Conservation (phyloP, 306 rosid genomes). For the Rubus parviflorus region DNA sequence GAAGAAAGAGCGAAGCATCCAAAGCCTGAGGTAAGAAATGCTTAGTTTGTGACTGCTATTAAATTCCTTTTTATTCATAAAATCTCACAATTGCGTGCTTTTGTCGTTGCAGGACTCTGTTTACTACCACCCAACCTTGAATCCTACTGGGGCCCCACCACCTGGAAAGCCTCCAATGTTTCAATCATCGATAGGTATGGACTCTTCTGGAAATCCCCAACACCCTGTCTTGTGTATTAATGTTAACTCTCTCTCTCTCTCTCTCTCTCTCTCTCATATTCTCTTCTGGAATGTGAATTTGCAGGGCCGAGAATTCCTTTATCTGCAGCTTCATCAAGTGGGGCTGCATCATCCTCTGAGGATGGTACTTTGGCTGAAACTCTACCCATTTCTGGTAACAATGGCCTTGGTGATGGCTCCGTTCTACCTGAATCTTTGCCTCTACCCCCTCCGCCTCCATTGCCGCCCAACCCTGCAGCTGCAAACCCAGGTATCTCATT, state of each 20-base stretch:
- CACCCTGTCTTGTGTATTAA: not conserved
- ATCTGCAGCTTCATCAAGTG: conserved; percentile 78
- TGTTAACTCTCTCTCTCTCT: conserved; percentile 9
- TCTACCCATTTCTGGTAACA: conserved; percentile 49
- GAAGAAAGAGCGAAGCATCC: conserved; percentile 90
- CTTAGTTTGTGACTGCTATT: conserved; percentile 22
- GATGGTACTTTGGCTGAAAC: conserved; percentile 60
- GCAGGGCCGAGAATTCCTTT: conserved; percentile 95
- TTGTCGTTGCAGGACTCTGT: conserved; percentile 68
- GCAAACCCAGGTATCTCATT: conserved; percentile 54
- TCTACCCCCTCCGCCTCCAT: conserved; percentile 96
- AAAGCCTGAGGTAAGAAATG: conserved; percentile 71
- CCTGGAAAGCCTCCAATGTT: conserved; percentile 99
- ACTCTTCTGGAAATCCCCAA: not conserved
- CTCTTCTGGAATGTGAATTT: conserved; percentile 33
- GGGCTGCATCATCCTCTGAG: conserved; percentile 75
- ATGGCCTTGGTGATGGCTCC: conserved; percentile 56
- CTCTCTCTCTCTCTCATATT: conserved; percentile 11
- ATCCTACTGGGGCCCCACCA: conserved; percentile 99
- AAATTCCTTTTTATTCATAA: not conserved
- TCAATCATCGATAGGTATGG: conserved; percentile 81
- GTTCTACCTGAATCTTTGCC: conserved; percentile 73
- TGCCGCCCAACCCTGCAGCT: conserved; percentile 79
- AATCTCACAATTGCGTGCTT: conserved; percentile 10
- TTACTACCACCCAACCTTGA: conserved; percentile 84